Percentiles rank a stretch among this genome's conserved stretches.
These are phyloP conservation scores for Angomonas ambiguus DNA, from an alignment of 208 protist genomes.

Conservation along the genomic window DNA sequence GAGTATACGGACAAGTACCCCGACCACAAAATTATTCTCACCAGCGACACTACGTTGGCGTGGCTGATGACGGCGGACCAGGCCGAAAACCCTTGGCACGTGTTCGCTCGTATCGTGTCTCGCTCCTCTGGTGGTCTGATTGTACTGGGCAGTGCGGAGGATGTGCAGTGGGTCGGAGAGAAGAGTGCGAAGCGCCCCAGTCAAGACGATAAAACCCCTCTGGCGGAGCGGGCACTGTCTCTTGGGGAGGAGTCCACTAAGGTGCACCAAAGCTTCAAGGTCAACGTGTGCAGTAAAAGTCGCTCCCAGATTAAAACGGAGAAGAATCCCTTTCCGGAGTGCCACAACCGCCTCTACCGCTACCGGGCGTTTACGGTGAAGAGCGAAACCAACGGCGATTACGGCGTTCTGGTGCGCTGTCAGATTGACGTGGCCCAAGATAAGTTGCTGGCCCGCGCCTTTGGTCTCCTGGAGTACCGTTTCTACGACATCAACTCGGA, in stretches of 20 bases:
- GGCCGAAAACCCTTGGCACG: slow-evolving; percentile 83
- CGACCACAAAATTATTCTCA: slow-evolving; percentile 48
- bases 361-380: slow-evolving; percentile 84
- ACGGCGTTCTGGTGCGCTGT: slow-evolving; percentile 85
- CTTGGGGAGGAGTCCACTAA: slow-evolving; percentile 74
- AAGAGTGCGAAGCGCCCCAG: slow-evolving; percentile 47
- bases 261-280: slow-evolving; percentile 67
- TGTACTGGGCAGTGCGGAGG: slow-evolving; percentile 40
- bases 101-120: slow-evolving; percentile 49
- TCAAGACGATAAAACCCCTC: slow-evolving; percentile 43
- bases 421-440: slow-evolving; percentile 69
- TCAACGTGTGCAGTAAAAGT: slow-evolving; percentile 42
- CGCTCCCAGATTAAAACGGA: slow-evolving; percentile 42
- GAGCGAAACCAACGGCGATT: slow-evolving; percentile 48
- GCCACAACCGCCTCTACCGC: slow-evolving; percentile 72
- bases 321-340: slow-evolving; percentile 60
- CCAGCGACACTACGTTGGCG: slow-evolving; percentile 78
- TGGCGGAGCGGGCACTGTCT: slow-evolving; percentile 45
- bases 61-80: slow-evolving; percentile 74
- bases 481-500: slow-evolving; percentile 15
- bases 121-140: slow-evolving; percentile 54
- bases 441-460: slow-evolving; percentile 53
- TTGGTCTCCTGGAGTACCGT: slow-evolving; percentile 79
- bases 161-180: slow-evolving; percentile 87
- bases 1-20: slow-evolving; percentile 17